Evolutionary conservation across 306 rosid species (phyloP), one percentile per base, ranked within the genome.

Genomic region (Vigna mungo): DNA sequence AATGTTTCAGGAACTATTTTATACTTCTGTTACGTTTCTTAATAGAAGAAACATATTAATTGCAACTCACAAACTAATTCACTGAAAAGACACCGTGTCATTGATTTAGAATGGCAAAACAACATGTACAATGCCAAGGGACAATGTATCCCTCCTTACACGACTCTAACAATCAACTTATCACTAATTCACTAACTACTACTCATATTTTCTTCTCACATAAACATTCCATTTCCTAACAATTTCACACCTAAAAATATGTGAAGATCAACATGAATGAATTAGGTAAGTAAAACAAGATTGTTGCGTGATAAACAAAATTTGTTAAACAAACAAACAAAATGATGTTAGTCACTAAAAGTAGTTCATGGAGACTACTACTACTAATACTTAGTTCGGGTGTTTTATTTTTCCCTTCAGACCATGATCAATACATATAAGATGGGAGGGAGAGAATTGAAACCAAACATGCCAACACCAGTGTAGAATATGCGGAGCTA

Each of bases 361-460:
- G 32, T 74, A 44, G 34, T 60, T 60, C 60, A 46, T 1, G 9
- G 36, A 46, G 48, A 67, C 34, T 60, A 43, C 43, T 60, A 43
- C 43, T 25, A 25, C 46, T 39, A 25, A 16, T 56, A 74, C 7
- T 61, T 61, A 9, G 12, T 43, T 25, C 11, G 2, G 68, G 44
- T 2, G 69, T 16, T 20, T 59, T 44, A 16, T 1, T 59, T 59
- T 74, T 27, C 58, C 13, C 58, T 3, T 1, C 18, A 64, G 44
- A 39, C 21, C 69, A 51, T 9, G 53, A 69, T 10, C 47, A 60
- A 69, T 32, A 37, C 53, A 30, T 27, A 51, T 10, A 41, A 14
- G 7, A 23, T 51, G 37, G 76, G 12, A 66, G 9, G 36, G 43
- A 72, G 25, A 82, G n/a, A 68, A 56, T 27, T 55, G 78, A 17